Evolutionary conservation across 495 filamentous ascomycete genomes (phyloP), one percentile per base, ranked within the genome.

Genomic region (Talaromyces adpressus): DNA sequence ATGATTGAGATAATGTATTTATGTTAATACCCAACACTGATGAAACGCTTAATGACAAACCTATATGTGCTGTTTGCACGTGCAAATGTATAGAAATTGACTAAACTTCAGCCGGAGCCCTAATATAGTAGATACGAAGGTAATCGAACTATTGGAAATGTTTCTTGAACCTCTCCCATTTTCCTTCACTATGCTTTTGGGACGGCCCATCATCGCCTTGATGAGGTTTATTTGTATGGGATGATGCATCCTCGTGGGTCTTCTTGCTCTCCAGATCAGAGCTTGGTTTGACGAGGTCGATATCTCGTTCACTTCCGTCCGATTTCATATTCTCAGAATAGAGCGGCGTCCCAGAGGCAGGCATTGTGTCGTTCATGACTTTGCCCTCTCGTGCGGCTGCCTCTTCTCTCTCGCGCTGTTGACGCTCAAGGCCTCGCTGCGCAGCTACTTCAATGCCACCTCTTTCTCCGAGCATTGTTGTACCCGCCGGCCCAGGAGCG

Each of bases 391-490:
- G 32, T 47, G 58, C 58, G 6, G 57, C 56, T 32, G 56, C 14
- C 32, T 59, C 57, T 61, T 49, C 56, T 59, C 29, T 22, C 32
- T 59, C 58, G 18, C 59, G 59, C 41, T 51, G 29, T 45, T 49
- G 34, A 58, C 59, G 59, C 20, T 62, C 64, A 6, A 36, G 51
- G 8, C 34, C 59, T 25, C 60, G 59, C 12, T 57, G 59, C 6
- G 59, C 60, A n/a, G 59, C 64, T 2, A 60, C 60, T 3, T 63
- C 64, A 11, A 62, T 56, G 22, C 59, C 59, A 16, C 64, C 64
- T 39, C 64, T 52, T 41, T 65, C 64, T n/a, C 64, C 60, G 2
- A 65, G 59, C 64, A 65, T 65, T 23, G 52, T 59, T 8, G 59
- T 65, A 29, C 60, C 64, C 16, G 51, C 64, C 1, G 64, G 64